phyloP scores from a whole-genome alignment of 495 filamentous ascomycete species.

The Aspergillus baeticus region DNA sequence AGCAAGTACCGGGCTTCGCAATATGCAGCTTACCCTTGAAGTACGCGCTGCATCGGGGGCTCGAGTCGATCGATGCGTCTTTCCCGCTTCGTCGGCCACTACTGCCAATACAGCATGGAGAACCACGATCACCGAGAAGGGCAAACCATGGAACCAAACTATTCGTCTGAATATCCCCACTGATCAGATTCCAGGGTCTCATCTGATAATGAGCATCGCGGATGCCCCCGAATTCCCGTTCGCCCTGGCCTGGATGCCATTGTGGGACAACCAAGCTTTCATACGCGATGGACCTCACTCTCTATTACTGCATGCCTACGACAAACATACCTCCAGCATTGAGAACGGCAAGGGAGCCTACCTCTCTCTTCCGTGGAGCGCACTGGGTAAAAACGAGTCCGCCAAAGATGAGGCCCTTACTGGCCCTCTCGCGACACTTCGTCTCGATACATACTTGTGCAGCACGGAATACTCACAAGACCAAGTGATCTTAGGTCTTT shows the following conservation, averaged over 20 bases:
- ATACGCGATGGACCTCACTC: constrained; percentile 82
- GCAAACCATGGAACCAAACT: constrained; percentile 82
- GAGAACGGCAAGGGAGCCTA: constrained; percentile 74
- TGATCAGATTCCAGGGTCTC: constrained; percentile 76
- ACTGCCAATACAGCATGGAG: constrained; percentile 78
- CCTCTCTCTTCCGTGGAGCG: constrained; percentile 74
- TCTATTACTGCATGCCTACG: constrained; percentile 81
- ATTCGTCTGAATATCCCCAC: constrained; percentile 78
- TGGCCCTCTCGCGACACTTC: constrained; percentile 71
- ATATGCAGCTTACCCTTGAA: constrained; percentile 87
- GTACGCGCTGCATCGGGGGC: constrained; percentile 76
- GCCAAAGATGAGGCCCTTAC: constrained; percentile 72
- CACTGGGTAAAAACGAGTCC: constrained; percentile 61
- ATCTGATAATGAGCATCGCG: constrained; percentile 85
- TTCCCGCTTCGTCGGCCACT: constrained; percentile 70
- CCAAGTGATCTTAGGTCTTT: constrained; percentile 75
- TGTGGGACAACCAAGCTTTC: constrained; percentile 93
- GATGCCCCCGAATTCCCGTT: constrained; percentile 84
- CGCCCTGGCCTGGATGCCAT: constrained; percentile 85
- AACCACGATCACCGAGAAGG: constrained; percentile 74
- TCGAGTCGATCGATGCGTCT: constrained; percentile 83
- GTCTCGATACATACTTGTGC: constrained; percentile 84
- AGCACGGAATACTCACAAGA: constrained; percentile 96
- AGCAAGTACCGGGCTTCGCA: constrained; percentile 57
- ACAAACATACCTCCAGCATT: constrained; percentile 73